These are phyloP conservation scores for Colletotrichum kahawae DNA, from an alignment of 2,329 filamentous ascomycete species.

Conservation along the genomic window DNA sequence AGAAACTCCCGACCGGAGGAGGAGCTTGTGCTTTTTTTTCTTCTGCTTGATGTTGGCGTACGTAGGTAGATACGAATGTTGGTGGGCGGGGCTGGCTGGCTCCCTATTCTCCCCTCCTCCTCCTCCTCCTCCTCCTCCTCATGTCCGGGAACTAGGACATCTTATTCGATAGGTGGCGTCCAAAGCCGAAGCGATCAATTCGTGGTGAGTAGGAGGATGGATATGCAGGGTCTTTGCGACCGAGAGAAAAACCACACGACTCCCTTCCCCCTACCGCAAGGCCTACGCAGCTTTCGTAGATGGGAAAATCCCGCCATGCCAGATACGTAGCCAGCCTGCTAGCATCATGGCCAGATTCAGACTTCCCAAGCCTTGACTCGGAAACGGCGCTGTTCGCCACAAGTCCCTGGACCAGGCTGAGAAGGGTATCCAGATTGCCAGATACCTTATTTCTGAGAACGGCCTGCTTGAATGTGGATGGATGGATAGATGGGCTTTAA, in stretches of 20 bases:
- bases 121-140: too few relatives aligned
- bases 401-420: neutral
- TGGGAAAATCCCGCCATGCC: neutral
- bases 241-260: neutral
- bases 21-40: neutral
- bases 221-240: constrained; percentile 19
- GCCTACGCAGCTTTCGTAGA: neutral
- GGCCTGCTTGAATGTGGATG: neutral
- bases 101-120: too few relatives aligned
- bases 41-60: neutral
- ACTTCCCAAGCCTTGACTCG: constrained; percentile 9
- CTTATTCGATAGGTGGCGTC: neutral
- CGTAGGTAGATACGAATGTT: neutral
- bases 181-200: neutral
- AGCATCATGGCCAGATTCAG: constrained; percentile 11
- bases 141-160: too few relatives aligned
- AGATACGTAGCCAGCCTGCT: neutral
- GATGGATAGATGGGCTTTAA: neutral
- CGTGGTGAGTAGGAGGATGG: neutral
- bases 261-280: neutral
- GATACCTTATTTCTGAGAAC: neutral
- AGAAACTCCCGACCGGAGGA: neutral
- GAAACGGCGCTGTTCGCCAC: constrained; percentile 9
- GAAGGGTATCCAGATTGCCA: neutral
- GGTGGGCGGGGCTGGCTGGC: neutral